Base-by-base conservation (phyloP, 2,329 filamentous ascomycete species). In the Xylariaceae sp. region DNA sequence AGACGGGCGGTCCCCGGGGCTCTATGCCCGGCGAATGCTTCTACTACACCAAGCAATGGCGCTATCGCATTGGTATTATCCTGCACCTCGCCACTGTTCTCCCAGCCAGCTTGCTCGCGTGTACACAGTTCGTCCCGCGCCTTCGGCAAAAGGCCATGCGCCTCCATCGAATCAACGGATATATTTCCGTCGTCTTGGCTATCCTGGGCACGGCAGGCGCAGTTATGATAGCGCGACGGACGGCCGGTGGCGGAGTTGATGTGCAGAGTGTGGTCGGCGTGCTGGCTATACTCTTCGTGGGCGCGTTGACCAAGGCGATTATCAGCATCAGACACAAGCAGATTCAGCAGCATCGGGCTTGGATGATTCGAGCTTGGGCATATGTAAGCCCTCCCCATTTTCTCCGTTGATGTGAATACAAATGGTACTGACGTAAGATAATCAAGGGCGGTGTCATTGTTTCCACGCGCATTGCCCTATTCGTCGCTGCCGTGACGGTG, bases 281-380 rank as follows among this genome's bases (percentile, higher is more conserved):
- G 0, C 62, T 81, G 0, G 74, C 68, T 1, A 70, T 80, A 32
- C 63, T 74, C 6, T 79, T 79, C 1, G 65, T 76, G 0, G 59
- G 66, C 1, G 71, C 73, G 7, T 65, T 80, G 29, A 57, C 64
- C 0, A 56, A 84, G 43, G 78, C 80, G 1, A 76, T 75, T 34
- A 71, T 77, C 64, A 84, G 84, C 58, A 77, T 86, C 65, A 84
- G 80, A 65, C 70, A 72, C 2, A 67, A 85, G 1, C 81, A 85
- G 62, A 80, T 87, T 47, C 80, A 85, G 34, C 77, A 85, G 62
- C 83, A 86, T 57, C 74, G 83, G 1, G 79, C 80, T 2, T 86
- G 81, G 82, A 86, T 85, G 82, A 62, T 86, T 32, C 67, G 83
- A 27, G 73, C 76, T 6, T 79, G 77, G 77, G 69, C 77, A 40